Conservation (phyloP, 768 basidiomycete species). For the Mycena latifolia region DNA sequence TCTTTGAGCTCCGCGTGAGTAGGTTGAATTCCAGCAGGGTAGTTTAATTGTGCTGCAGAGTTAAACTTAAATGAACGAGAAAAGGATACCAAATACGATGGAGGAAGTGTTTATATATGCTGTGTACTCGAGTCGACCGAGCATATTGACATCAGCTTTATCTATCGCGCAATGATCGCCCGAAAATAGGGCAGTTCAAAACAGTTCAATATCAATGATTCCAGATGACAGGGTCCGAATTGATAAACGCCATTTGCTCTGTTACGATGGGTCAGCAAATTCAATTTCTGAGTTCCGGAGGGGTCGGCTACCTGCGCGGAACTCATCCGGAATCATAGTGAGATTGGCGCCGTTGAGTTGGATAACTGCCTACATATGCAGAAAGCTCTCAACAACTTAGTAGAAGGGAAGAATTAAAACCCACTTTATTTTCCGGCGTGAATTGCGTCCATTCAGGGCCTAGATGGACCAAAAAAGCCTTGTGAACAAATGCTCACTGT, state of each 20-base stretch:
- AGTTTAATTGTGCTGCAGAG: too few relatives aligned
- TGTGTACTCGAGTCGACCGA: too few relatives aligned
- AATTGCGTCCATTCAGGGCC: slow-evolving; percentile 39
- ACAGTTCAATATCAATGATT: too few relatives aligned
- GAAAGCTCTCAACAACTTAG: not conserved
- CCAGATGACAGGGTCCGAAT: slow-evolving; percentile 30
- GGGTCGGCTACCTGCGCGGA: slow-evolving; percentile 26
- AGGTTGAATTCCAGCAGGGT: too few relatives aligned
- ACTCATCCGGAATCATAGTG: slow-evolving; percentile 39
- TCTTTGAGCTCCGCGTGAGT: too few relatives aligned
- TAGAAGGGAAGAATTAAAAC: not conserved
- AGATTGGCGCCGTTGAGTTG: slow-evolving; percentile 39
- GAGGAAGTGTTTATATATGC: too few relatives aligned
- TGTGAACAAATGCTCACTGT: not conserved
- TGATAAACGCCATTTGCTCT: slow-evolving; percentile 38
- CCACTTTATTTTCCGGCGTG: slow-evolving; percentile 31
- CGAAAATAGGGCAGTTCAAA: too few relatives aligned
- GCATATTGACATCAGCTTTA: too few relatives aligned
- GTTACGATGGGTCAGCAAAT: slow-evolving; percentile 34
- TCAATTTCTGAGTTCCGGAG: not conserved
- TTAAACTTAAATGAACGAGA: too few relatives aligned
- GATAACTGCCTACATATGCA: slow-evolving; percentile 31
- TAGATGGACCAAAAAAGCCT: too few relatives aligned
- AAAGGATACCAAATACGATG: too few relatives aligned
- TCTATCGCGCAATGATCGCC: too few relatives aligned